Base-by-base conservation (phyloP, 352 stramenopile species). In the Phytopythium montanum region DNA sequence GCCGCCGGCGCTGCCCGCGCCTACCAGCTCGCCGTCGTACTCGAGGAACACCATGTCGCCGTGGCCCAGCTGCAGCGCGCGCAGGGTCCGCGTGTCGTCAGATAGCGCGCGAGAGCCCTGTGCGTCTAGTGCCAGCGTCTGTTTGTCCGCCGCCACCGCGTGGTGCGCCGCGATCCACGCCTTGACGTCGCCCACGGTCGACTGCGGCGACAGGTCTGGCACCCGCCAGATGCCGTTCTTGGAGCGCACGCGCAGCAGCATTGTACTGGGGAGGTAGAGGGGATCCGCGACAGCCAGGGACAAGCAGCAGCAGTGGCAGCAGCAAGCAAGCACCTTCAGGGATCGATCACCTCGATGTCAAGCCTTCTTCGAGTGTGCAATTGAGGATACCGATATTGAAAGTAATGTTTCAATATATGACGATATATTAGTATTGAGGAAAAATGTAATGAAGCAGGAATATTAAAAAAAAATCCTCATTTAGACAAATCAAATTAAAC, bases 201-300 rank as follows among this genome's bases (percentile, higher is more conserved):
- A 87, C 55, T 69, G 64, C 51, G 77, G 55, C 49, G 76, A 76
- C 19, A 94, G 68, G 50, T 90, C 76, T 7, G 66, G 54, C 60
- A 97, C 72, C 60, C 87, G 86, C 88, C 88, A 97, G 50, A 77
- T 97, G 56, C 88, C 88, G 65, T 91, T 91, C 70, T 94, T 94
- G 38, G 81, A 94, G 59, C 87, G 85, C 68, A 97, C 77, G 29
- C 88, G 88, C 25, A 96, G 56, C 52, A 96, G 65, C 82, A 94
- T 94, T 52, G 64, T 56, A 2, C 45, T 52, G 31, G 23, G 31
- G 6, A 38, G 2, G 39, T 9, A 12, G 8, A 38, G 33, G 33
- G 6, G 33, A 6, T 16, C 33, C 33, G 14, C 33, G 33, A 8
- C 5, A 0, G 33, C 33, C 33, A 8, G 33, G 33, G 33, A 38